Percentiles rank a stretch among this genome's conserved stretches.
Evolutionary conservation across 345 rosid species (phyloP).

Genomic region (Schrenkiella parvula): DNA sequence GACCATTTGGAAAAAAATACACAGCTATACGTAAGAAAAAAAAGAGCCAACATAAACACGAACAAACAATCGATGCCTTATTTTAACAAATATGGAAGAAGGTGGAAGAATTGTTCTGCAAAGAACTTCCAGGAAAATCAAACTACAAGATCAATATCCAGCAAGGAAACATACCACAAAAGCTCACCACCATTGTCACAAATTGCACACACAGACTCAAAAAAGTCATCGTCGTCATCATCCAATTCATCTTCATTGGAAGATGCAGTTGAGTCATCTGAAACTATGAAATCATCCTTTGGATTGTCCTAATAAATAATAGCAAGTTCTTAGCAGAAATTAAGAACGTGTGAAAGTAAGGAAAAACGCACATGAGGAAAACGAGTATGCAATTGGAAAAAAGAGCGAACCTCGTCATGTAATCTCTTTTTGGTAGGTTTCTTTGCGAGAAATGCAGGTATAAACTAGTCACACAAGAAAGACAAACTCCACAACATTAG

Average conservation of each 20-base stretch:
- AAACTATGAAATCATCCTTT: conserved; percentile 52
- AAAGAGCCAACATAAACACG: neutral
- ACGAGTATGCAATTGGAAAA: neutral
- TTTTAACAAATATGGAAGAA: neutral
- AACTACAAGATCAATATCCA: conserved; percentile 16
- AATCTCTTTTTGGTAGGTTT: conserved; percentile 52
- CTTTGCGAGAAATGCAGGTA: conserved; percentile 54
- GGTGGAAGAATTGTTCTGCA: conserved; percentile 7
- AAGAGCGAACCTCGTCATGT: conserved; percentile 52
- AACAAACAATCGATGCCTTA: neutral
- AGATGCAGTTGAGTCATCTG: conserved; percentile 43
- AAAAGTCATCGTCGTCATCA: conserved; percentile 46
- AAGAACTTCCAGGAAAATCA: conserved; percentile 4
- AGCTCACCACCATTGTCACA: conserved; percentile 87
- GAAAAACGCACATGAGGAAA: conserved; percentile 13
- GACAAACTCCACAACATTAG: neutral
- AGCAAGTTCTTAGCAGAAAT: neutral
- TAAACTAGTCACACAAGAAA: conserved; percentile 49
- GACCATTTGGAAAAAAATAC: neutral
- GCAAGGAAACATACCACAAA: conserved; percentile 52
- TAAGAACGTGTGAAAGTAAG: neutral
- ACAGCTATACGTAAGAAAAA: neutral
- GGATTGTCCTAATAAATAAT: conserved; percentile 43
- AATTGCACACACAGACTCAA: conserved; percentile 75
- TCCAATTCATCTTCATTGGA: conserved; percentile 39